These are phyloP conservation scores for Jaltomata sinuosa DNA, from an alignment of 257 asterid genomes.

Conservation along the genomic window DNA sequence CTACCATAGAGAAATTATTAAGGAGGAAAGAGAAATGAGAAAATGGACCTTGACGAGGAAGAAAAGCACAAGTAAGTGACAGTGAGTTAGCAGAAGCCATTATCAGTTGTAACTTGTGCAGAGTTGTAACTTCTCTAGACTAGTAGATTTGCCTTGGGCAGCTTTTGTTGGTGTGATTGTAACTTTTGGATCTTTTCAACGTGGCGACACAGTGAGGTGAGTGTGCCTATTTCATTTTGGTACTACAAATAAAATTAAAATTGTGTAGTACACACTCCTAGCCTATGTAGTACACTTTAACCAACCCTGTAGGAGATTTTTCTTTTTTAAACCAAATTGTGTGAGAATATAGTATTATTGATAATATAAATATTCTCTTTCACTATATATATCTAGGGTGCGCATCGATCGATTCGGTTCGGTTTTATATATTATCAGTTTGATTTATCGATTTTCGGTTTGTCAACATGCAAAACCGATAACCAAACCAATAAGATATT, in stretches of 20 bases:
- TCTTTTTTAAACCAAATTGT: not conserved
- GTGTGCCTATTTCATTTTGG: not conserved
- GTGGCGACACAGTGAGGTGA: not conserved
- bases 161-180: not conserved
- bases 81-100: conserved; percentile 33
- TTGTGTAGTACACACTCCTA: not conserved
- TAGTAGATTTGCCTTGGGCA: not conserved
- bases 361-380: not conserved
- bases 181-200: not conserved
- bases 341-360: not conserved
- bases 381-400: too few species aligned
- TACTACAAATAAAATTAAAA: not conserved
- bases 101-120: not conserved
- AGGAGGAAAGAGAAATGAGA: not conserved
- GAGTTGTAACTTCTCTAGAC: not conserved
- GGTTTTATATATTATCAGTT: too few species aligned
- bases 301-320: not conserved
- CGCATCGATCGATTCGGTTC: too few species aligned
- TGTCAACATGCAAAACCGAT: too few species aligned
- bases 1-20: not conserved
- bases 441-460: too few species aligned
- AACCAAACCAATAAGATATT: too few species aligned
- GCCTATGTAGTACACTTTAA: not conserved
- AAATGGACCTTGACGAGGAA: conserved; percentile 27
- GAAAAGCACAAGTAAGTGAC: conserved; percentile 26